These are phyloP conservation scores for Fusarium scirpi DNA, from an alignment of 2,329 filamentous ascomycete genomes.

Conservation along the genomic window DNA sequence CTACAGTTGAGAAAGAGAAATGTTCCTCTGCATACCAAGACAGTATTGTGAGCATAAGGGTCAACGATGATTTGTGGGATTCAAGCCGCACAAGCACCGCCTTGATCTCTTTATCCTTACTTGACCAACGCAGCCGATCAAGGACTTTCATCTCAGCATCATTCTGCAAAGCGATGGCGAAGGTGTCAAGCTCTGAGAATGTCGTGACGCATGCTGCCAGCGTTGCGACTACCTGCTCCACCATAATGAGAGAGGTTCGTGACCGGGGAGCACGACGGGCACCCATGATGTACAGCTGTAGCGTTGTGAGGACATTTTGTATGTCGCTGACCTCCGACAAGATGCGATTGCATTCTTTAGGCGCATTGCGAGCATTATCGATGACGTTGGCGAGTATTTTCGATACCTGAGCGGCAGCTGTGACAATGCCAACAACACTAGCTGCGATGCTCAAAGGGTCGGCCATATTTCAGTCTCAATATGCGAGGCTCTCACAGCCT, in stretches of 20 bases:
- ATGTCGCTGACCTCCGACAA: neutral
- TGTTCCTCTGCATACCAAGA: slow-evolving; percentile 1
- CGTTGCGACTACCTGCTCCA: slow-evolving; percentile 22
- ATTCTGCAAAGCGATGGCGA: neutral
- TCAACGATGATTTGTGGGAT: slow-evolving; percentile 22
- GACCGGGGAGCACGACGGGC: neutral
- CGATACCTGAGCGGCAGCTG: slow-evolving; percentile 12
- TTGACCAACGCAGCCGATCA: slow-evolving; percentile 5
- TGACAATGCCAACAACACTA: slow-evolving; percentile 17
- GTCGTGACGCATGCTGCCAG: slow-evolving; percentile 17
- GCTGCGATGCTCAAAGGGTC: slow-evolving; percentile 25
- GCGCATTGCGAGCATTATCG: slow-evolving; percentile 16
- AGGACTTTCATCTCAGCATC: neutral
- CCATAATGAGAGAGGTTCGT: slow-evolving; percentile 22
- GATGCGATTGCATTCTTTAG: neutral
- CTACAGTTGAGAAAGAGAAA: too few relatives aligned
- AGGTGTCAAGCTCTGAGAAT: slow-evolving; percentile 6
- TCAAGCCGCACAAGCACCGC: slow-evolving; percentile 11
- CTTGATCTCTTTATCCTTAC: slow-evolving; percentile 17
- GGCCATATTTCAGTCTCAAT: slow-evolving; percentile 1
- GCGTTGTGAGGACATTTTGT: neutral
- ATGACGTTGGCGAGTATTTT: slow-evolving; percentile 18
- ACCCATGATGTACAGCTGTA: slow-evolving; percentile 4
- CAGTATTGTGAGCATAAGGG: slow-evolving; percentile 18
- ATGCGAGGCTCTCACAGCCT: neutral